Percentiles rank a stretch among this genome's conserved stretches.
phyloP scores from a whole-genome alignment of 2,329 filamentous ascomycete species.

The Geosmithia putterillii region DNA sequence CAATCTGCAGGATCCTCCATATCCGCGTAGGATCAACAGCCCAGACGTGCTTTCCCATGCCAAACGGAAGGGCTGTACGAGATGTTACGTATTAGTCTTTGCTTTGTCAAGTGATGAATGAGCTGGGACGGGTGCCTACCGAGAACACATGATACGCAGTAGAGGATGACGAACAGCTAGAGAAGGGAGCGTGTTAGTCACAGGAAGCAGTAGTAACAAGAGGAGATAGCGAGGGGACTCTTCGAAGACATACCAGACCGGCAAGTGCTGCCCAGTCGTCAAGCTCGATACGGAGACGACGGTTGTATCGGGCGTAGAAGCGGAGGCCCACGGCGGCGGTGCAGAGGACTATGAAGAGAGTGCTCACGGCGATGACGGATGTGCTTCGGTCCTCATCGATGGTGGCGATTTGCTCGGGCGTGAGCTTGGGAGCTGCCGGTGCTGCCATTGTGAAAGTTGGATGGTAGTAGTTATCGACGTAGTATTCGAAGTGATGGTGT shows the following conservation, averaged over 20 bases:
- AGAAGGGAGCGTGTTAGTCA: neutral
- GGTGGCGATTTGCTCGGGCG: neutral
- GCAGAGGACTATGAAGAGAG: neutral
- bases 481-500: too few species aligned
- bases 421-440: neutral
- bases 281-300: neutral
- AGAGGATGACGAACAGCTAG: neutral
- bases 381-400: neutral
- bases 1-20: neutral
- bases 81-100: neutral
- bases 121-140: neutral
- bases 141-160: neutral
- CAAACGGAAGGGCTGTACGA: neutral
- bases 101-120: neutral
- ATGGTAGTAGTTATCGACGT: too few species aligned
- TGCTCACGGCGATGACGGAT: neutral
- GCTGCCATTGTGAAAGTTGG: neutral
- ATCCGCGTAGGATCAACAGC: neutral
- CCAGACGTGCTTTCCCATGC: constrained; percentile 1
- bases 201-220: neutral
- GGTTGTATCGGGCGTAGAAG: neutral
- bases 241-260: neutral
- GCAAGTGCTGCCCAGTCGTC: neutral
- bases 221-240: neutral
- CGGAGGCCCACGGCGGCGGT: neutral